A percentile compares a stretch with the other conserved stretches of the same genome.
Conservation (phyloP, 192 early-diverging fungal genomes). For the Pilaira anomala region DNA sequence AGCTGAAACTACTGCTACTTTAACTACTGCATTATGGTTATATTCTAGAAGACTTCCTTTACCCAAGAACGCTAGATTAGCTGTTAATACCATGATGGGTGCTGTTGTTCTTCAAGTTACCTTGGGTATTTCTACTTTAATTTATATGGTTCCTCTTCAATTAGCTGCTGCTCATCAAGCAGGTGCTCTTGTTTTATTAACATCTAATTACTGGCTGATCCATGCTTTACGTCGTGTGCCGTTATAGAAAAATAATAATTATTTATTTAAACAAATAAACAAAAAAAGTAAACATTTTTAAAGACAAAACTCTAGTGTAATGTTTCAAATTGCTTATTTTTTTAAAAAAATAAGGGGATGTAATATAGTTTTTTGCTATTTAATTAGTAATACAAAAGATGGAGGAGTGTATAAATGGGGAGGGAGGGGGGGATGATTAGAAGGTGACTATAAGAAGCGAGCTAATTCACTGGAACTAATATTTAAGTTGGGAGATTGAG, state of each 20-base stretch:
- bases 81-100: slow-evolving; percentile 73
- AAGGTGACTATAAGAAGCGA: slow-evolving; percentile 27
- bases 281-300: no score
- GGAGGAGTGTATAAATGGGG: no score
- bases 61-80: slow-evolving; percentile 62
- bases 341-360: no score
- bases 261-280: slow-evolving; percentile 6
- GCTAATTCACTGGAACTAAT: slow-evolving; percentile 36
- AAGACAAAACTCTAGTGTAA: no score
- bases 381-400: no score
- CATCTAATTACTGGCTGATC: slow-evolving; percentile 74
- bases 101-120: slow-evolving; percentile 74
- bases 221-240: slow-evolving; percentile 63
- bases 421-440: no score
- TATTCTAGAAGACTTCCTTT: slow-evolving; percentile 69
- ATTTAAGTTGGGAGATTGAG: slow-evolving; percentile 43
- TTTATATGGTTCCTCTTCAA: slow-evolving; percentile 91
- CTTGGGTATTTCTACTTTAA: slow-evolving; percentile 88
- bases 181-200: slow-evolving; percentile 83
- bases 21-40: slow-evolving; percentile 71
- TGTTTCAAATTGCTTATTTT: no score
- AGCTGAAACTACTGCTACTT: slow-evolving; percentile 78
- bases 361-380: no score
- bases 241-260: slow-evolving; percentile 4
- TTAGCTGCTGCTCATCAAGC: slow-evolving; percentile 94